phyloP scores from a whole-genome alignment of 768 basidiomycete species.

The Mrakia frigida region DNA sequence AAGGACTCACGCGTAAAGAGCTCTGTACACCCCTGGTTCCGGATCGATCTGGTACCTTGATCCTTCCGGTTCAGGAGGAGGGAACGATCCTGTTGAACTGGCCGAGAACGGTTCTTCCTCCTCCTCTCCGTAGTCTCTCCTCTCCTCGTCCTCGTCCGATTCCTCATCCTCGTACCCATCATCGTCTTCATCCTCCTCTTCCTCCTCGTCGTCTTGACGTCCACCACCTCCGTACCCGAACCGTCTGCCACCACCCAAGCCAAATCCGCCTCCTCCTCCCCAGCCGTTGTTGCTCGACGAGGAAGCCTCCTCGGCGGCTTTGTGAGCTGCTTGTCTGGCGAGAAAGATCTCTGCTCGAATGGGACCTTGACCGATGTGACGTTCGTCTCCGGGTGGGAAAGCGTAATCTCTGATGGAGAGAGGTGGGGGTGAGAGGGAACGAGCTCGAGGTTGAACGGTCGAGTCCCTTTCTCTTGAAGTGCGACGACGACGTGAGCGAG shows the following conservation, averaged over 20 bases:
- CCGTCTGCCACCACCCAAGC: too few relatives aligned
- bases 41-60: neutral
- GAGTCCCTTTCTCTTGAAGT: neutral
- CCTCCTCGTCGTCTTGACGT: neutral
- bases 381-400: neutral
- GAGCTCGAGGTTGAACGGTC: neutral
- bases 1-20: slow-evolving; percentile 24
- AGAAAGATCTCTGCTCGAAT: neutral
- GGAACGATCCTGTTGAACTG: neutral
- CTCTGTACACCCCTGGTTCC: slow-evolving; percentile 17
- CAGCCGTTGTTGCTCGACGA: neutral
- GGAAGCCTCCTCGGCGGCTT: neutral
- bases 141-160: neutral
- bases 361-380: neutral
- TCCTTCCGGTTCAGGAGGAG: neutral
- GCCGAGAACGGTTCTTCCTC: slow-evolving; percentile 2
- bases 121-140: neutral
- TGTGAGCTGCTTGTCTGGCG: neutral
- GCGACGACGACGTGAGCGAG: neutral
- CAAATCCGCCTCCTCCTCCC: neutral
- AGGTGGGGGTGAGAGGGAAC: neutral
- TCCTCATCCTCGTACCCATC: slow-evolving; percentile 14
- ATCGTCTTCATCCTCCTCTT: too few relatives aligned
- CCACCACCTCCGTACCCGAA: neutral
- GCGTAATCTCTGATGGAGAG: slow-evolving; percentile 20